Evolutionary conservation across 2,329 filamentous ascomycete genomes (phyloP).

Genomic region (Pyricularia grisea): DNA sequence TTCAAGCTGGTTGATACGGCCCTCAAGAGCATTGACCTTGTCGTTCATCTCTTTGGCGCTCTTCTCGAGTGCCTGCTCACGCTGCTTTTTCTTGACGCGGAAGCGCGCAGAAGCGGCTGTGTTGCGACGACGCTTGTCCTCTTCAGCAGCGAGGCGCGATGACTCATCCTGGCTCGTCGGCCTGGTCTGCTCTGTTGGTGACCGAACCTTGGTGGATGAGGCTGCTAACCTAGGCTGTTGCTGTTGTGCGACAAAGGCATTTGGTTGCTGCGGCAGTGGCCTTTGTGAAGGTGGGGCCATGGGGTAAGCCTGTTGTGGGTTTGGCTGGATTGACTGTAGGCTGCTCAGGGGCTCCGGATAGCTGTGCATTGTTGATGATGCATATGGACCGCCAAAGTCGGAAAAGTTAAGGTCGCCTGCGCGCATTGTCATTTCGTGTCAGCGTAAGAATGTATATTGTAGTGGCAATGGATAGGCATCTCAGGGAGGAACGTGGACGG

Average conservation of each 20-base stretch:
- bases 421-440: constrained; percentile 34
- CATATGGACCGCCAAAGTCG: constrained; percentile 43
- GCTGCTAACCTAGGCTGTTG: constrained; percentile 12
- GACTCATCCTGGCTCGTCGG: constrained; percentile 57
- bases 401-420: constrained; percentile 49
- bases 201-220: constrained; percentile 30
- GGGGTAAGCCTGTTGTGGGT: constrained; percentile 35
- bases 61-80: constrained; percentile 75
- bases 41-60: constrained; percentile 77
- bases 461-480: neutral
- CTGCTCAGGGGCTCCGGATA: constrained; percentile 31
- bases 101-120: constrained; percentile 83
- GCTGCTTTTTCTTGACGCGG: constrained; percentile 93
- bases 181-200: constrained; percentile 19
- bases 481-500: neutral
- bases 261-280: constrained; percentile 11
- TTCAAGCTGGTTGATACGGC: constrained; percentile 66
- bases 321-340: constrained; percentile 43
- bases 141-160: constrained; percentile 67
- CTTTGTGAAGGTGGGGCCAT: constrained; percentile 25
- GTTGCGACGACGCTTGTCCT: constrained; percentile 84
- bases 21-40: constrained; percentile 65
- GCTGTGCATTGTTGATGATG: constrained; percentile 36
- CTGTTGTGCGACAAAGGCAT: constrained; percentile 10
- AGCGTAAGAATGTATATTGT: constrained; percentile 15